Conservation (phyloP, 768 basidiomycete genomes). For the Lanmaoa rubissima region DNA sequence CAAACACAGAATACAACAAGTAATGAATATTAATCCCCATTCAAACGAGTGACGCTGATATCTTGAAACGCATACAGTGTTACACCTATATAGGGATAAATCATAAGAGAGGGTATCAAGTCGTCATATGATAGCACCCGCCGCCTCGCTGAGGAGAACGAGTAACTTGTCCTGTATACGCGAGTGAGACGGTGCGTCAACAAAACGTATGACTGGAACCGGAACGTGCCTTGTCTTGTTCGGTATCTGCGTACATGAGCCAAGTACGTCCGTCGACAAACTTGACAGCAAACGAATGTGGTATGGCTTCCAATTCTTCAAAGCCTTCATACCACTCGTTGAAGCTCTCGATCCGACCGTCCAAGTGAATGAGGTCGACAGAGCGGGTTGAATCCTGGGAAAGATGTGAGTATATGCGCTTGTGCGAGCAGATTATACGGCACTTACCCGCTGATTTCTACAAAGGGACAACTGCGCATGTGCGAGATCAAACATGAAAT, state of each 20-base stretch:
- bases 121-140: constrained; percentile 28
- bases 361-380: constrained; percentile 41
- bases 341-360: constrained; percentile 44
- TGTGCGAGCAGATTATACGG: too few species aligned
- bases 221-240: constrained; percentile 56
- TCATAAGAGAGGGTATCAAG: constrained; percentile 12
- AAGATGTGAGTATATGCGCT: constrained; percentile 1
- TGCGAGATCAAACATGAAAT: constrained; percentile 51
- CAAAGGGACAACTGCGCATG: constrained; percentile 46
- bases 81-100: constrained; percentile 19
- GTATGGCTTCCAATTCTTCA: constrained; percentile 63
- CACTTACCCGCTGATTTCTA: constrained; percentile 48
- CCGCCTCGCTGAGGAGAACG: constrained; percentile 30
- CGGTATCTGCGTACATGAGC: constrained; percentile 60
- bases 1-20: background rate
- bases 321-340: constrained; percentile 68
- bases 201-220: too few species aligned
- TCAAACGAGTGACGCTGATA: constrained; percentile 10
- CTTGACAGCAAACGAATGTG: constrained; percentile 64
- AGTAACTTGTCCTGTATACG: constrained; percentile 23
- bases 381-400: constrained; percentile 30
- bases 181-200: background rate
- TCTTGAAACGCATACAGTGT: constrained; percentile 8
- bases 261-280: constrained; percentile 52
- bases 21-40: background rate